Conservation (phyloP, 768 basidiomycete genomes). For the Boletus sp. region DNA sequence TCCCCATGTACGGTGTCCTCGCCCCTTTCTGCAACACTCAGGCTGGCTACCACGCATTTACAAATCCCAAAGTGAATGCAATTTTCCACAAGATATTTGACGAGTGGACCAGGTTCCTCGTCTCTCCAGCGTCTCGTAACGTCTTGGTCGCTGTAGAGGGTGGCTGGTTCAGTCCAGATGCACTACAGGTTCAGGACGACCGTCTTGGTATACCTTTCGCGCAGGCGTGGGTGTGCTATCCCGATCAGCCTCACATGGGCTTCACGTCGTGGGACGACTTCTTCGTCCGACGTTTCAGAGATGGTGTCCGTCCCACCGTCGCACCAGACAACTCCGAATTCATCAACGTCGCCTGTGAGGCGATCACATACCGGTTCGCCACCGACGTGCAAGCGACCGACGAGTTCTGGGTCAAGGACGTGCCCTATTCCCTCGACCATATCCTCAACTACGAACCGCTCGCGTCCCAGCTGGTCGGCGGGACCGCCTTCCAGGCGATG, state of each 20-base stretch:
- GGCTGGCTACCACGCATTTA: constrained; percentile 24
- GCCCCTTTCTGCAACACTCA: constrained; percentile 24
- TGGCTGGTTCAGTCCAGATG: constrained; percentile 50
- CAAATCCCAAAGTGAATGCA: constrained; percentile 42
- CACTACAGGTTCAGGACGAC: constrained; percentile 15
- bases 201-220: constrained; percentile 32
- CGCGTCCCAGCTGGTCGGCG: constrained; percentile 45
- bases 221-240: constrained; percentile 43
- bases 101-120: constrained; percentile 49
- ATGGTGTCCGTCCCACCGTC: constrained; percentile 40
- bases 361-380: constrained; percentile 43
- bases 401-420: constrained; percentile 60
- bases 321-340: constrained; percentile 28
- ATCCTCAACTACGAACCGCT: constrained; percentile 47
- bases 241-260: constrained; percentile 41
- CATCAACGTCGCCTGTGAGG: constrained; percentile 55
- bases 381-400: constrained; percentile 41
- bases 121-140: constrained; percentile 39
- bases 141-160: constrained; percentile 38
- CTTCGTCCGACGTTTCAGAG: constrained; percentile 48
- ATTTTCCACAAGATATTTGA: constrained; percentile 48
- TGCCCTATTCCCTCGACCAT: constrained; percentile 57
- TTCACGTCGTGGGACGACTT: constrained; percentile 54
- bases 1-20: constrained; percentile 22
- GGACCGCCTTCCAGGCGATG: constrained; percentile 56